Percentiles rank a stretch among this genome's conserved stretches.
Evolutionary conservation across 202 grass and related monocot genomes (phyloP).

Genomic region (Hordeum pubiflorum): DNA sequence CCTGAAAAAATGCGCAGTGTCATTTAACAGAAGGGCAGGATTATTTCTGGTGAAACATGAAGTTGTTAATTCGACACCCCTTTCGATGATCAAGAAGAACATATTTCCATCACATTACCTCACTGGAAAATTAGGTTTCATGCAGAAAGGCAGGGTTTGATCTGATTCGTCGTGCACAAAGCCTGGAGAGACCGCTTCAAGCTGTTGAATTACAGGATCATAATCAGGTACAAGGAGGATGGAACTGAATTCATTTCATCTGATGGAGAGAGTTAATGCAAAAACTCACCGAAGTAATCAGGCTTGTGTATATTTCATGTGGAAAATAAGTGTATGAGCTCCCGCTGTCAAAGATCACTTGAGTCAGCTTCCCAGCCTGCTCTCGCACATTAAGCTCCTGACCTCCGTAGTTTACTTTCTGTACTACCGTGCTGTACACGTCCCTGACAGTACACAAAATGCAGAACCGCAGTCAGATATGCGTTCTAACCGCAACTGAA

Average conservation of each 20-base stretch:
- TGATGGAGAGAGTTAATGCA: conserved; percentile 14
- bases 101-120: conserved; percentile 37
- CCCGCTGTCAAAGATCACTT: conserved; percentile 72
- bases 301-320: conserved; percentile 39
- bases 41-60: neutral
- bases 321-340: conserved; percentile 83
- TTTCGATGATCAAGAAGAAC: neutral
- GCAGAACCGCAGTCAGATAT: neutral
- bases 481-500: neutral
- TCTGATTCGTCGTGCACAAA: conserved; percentile 73
- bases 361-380: conserved; percentile 42
- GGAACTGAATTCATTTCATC: neutral
- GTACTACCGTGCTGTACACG: conserved; percentile 43
- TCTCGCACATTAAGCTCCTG: conserved; percentile 34
- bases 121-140: conserved; percentile 65
- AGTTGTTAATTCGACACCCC: neutral
- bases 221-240: neutral
- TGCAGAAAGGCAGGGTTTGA: conserved; percentile 66
- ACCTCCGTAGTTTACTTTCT: conserved; percentile 49
- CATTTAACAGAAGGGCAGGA: neutral
- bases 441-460: conserved; percentile 38
- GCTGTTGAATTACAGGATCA: conserved; percentile 33
- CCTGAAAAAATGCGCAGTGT: conserved; percentile 34
- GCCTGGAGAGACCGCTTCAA: conserved; percentile 33
- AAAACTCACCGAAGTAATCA: conserved; percentile 57